A percentile compares a stretch with the other conserved stretches of the same genome.
Conservation (phyloP, 1,139 yeast species). For the Geotrichum histeridarum region DNA sequence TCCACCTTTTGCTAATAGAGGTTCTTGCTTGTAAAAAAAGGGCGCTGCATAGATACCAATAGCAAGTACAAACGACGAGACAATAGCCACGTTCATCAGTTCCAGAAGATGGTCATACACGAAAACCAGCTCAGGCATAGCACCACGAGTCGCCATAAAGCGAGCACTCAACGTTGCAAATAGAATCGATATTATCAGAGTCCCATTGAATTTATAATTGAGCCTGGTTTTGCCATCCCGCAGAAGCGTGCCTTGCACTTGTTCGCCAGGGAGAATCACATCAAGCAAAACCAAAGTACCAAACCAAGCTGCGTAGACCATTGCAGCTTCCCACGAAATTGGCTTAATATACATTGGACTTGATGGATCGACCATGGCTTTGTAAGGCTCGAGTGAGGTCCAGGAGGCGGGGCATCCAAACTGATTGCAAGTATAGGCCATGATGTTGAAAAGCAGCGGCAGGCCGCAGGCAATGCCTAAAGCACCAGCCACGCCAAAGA, state of each 20-base stretch:
- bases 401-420: slow-evolving; percentile 34
- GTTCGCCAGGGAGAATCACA: slow-evolving; percentile 65
- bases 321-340: slow-evolving; percentile 46
- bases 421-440: slow-evolving; percentile 47
- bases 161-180: slow-evolving; percentile 49
- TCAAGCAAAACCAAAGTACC: slow-evolving; percentile 59
- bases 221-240: slow-evolving; percentile 72
- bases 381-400: slow-evolving; percentile 23
- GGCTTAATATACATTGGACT: slow-evolving; percentile 16
- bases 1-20: slow-evolving; percentile 79
- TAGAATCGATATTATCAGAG: slow-evolving; percentile 49
- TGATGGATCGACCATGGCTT: slow-evolving; percentile 17
- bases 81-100: slow-evolving; percentile 56
- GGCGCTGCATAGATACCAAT: slow-evolving; percentile 61
- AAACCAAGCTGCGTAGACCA: slow-evolving; percentile 72
- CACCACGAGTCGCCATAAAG: slow-evolving; percentile 46
- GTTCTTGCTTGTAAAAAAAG: slow-evolving; percentile 52
- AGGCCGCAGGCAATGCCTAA: slow-evolving; percentile 58
- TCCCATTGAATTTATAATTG: slow-evolving; percentile 77
- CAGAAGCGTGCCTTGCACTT: slow-evolving; percentile 58
- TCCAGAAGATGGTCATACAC: slow-evolving; percentile 64
- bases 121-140: slow-evolving; percentile 74
- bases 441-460: slow-evolving; percentile 59
- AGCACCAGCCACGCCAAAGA: slow-evolving; percentile 75
- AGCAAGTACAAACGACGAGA: slow-evolving; percentile 62